phyloP scores from a whole-genome alignment of 148 eudicot species.

The Vaccinium vitisidaea region DNA sequence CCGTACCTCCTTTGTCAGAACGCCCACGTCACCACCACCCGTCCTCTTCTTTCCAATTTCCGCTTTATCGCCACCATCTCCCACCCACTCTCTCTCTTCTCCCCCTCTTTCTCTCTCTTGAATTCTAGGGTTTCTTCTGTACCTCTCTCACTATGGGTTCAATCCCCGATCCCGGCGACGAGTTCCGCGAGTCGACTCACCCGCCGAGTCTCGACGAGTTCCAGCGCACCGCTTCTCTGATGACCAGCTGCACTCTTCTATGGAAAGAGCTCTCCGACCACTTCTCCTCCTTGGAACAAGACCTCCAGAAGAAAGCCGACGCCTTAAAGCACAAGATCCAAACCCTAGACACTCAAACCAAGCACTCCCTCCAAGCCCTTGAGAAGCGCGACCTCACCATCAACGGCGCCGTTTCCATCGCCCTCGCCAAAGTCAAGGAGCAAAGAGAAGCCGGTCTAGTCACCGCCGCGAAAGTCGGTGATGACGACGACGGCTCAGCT shows the following conservation, averaged over 20 bases:
- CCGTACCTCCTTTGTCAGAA: neutral
- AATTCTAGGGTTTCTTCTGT: constrained; percentile 34
- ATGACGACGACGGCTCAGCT: too few relatives aligned
- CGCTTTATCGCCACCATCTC: constrained; percentile 18
- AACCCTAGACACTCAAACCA: constrained; percentile 51
- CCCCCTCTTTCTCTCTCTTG: neutral
- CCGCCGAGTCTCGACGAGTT: constrained; percentile 72
- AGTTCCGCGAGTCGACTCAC: constrained; percentile 40
- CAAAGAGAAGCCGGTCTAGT: constrained; percentile 34
- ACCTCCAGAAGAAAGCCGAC: constrained; percentile 50
- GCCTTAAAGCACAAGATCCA: constrained; percentile 56
- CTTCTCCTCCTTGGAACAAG: constrained; percentile 65
- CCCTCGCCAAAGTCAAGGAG: constrained; percentile 45
- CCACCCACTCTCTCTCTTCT: neutral
- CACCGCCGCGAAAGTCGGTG: constrained; percentile 25
- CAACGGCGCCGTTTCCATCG: constrained; percentile 48
- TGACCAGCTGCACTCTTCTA: constrained; percentile 90
- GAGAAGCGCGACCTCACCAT: constrained; percentile 64
- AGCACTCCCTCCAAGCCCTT: constrained; percentile 44
- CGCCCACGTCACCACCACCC: constrained; percentile 11
- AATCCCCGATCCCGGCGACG: constrained; percentile 61
- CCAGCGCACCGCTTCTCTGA: constrained; percentile 75
- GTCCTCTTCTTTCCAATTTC: neutral
- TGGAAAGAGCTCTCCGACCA: constrained; percentile 96
- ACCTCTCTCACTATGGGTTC: constrained; percentile 47